Evolutionary conservation across 1,284 basidiomycete species (phyloP), one percentile per base, ranked within the genome.

Genomic region (Hymenochaete sp.): DNA sequence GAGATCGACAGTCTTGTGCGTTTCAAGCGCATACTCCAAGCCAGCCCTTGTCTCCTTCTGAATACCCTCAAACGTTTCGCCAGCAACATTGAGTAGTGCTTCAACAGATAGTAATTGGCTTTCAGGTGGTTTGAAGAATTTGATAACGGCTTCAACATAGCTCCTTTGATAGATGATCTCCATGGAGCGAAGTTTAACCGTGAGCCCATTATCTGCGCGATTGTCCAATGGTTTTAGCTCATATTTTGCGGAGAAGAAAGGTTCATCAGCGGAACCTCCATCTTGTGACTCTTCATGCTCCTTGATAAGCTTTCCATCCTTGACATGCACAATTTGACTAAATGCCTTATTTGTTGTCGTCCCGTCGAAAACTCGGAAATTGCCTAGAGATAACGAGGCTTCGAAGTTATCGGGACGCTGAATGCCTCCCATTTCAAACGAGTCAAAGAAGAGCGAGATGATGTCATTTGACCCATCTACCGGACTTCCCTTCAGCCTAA

Each of bases 131-230:
- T 84, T 90, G 68, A 99, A 87, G 69, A 99, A 99, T 51, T 74
- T 77, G 53, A 89, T 84, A 29, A 98, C 78, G 2, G 88, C 88
- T 67, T 98, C 95, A 32, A 98, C 75, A 61, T 97, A 98, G 27
- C 89, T 88, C 56, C 75, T 80, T 61, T 98, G 93, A 59, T 99
- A 99, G 47, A 99, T 89, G 55, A 99, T 90, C 65, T 99, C 95
- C 81, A 97, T 88, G 57, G 95, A 91, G 4, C 93, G 79, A 86
- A 99, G 91, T 48, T 82, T 82, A 44, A 97, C 78, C 4, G 85
- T 87, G 45, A 98, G 67, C 0, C 86, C 92, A 57, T 78, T 96
- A 62, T 98, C 95, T 27, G 97, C 93, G 36, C 91, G 80, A 44
- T 86, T 82, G 62, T 98, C 92, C 33, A 98, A 68, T 6, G 96